Base-by-base conservation (phyloP, 176 grass and related monocot genomes). In the Oryza rufipogon region DNA sequence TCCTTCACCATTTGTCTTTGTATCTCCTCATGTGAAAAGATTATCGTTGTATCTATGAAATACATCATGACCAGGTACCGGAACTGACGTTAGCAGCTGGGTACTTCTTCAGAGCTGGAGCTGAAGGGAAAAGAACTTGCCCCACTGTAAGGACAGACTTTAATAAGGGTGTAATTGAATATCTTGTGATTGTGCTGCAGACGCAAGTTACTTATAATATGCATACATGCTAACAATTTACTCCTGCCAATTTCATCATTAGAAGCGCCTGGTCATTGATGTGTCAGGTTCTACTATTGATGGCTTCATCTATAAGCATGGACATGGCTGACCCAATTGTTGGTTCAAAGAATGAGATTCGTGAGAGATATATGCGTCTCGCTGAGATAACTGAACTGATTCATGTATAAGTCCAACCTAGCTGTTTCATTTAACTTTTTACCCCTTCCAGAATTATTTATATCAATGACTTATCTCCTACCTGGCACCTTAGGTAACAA, bases 311-410 rank as follows among this genome's bases (percentile, higher is more conserved):
- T 88, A 14, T 86, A 64, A 73, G 49, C 85, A 83, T 77, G 67
- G 70, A 84, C 39, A 79, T 10, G 52, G 71, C 70, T 75, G 80
- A 42, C 4, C 17, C 33, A 2, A 8, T 32, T 67, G 10, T 42
- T 72, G 74, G 10, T 81, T 88, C 63, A 66, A 17, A 52, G 66
- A 66, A 54, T 11, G 45, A 86, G 72, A 26, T 68, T 70, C 88
- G 71, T 71, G 79, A 86, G 76, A 89, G 66, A 54, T 64, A 79
- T 23, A 87, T 86, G 28, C 30, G 75, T n/a, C 20, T 93, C 52
- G 88, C 91, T 64, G 88, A 93, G 81, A 93, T 93, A 64, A 93
- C 91, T 70, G 91, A 93, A 90, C 88, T 93, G 88, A 88, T 93
- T 84, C 91, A 90, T 68, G 88, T 93, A 82, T 32, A 78, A 58